Conservation (phyloP, 2,329 filamentous ascomycete genomes). For the Neurospora sp. region DNA sequence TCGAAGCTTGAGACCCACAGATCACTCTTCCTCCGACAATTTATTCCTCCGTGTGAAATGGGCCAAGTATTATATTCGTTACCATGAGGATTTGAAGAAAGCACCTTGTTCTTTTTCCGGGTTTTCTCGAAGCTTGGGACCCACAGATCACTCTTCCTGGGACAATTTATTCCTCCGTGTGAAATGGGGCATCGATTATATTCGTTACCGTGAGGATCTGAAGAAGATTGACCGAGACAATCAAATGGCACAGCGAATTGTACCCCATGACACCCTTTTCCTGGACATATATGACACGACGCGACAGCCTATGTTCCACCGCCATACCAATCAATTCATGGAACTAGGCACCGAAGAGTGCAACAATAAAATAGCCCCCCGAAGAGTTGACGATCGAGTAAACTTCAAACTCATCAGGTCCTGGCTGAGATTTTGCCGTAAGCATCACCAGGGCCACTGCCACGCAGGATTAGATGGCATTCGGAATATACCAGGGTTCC, state of each 20-base stretch:
- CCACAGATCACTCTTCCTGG: not conserved
- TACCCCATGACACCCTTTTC: not conserved
- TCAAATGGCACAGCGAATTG: not conserved
- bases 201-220: not conserved
- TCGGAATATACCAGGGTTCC: not conserved
- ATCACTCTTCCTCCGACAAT: not conserved
- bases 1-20: not conserved
- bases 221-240: fast-evolving
- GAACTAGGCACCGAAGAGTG: not conserved
- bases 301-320: no score
- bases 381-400: not conserved
- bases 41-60: not conserved
- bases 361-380: not conserved
- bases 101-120: not conserved
- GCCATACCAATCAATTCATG: not conserved
- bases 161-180: not conserved
- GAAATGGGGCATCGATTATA: not conserved
- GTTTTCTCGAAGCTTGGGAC: not conserved
- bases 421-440: not conserved
- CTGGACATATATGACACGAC: not conserved
- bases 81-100: no score
- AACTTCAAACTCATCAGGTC: not conserved
- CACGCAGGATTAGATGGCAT: not conserved
- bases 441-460: not conserved
- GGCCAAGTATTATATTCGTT: not conserved